Conservation (phyloP, 2,329 filamentous ascomycete species). For the Neospermospora avenae region DNA sequence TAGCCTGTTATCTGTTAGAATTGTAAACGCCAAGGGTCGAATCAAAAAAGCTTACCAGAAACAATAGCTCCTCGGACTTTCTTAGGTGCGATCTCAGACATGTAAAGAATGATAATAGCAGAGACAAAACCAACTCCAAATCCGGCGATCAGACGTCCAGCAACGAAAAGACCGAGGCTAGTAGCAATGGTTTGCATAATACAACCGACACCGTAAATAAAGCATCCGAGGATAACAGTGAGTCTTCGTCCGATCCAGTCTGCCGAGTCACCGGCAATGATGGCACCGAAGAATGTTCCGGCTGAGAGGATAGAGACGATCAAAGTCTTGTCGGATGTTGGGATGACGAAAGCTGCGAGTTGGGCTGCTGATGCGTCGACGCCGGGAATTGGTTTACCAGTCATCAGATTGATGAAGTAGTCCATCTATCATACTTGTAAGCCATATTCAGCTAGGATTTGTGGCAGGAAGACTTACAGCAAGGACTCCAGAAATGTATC, state of each 20-base stretch:
- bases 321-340: conserved; percentile 60
- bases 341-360: conserved; percentile 34
- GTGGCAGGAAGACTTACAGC: conserved; percentile 23
- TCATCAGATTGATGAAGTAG: conserved; percentile 29
- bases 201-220: conserved; percentile 27
- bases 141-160: conserved; percentile 71
- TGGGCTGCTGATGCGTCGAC: conserved; percentile 11
- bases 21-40: conserved; percentile 47
- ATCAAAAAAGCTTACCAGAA: conserved; percentile 10
- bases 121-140: conserved; percentile 78
- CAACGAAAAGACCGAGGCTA: conserved; percentile 48
- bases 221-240: conserved; percentile 27
- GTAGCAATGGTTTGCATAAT: conserved; percentile 31
- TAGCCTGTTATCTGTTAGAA: conserved; percentile 54
- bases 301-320: conserved; percentile 56
- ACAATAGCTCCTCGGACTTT: conserved; percentile 17
- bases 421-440: no score
- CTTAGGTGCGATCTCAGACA: conserved; percentile 59
- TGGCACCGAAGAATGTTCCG: conserved; percentile 70
- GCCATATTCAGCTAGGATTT: no score
- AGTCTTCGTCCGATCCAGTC: conserved; percentile 38
- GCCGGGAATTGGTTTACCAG: conserved; percentile 16
- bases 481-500: conserved; percentile 67
- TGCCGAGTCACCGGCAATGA: conserved; percentile 40
- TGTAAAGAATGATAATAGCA: conserved; percentile 78